Conservation (phyloP, 2,329 filamentous ascomycete genomes). For the Colletotrichum lindemuthianum region DNA sequence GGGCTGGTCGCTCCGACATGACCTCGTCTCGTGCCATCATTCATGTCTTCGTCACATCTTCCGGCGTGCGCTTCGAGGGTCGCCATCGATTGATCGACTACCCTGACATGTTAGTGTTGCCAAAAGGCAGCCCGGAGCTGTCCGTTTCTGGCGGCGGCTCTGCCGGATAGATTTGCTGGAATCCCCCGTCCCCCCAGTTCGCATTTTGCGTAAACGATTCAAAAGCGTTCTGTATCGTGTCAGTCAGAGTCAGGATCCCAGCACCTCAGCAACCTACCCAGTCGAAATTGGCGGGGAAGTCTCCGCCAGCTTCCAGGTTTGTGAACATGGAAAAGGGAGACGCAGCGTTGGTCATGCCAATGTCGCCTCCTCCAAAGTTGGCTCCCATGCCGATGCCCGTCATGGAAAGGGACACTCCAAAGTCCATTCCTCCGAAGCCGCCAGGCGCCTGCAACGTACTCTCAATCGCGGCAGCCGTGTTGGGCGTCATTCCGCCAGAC, state of each 20-base stretch:
- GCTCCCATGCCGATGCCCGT: conserved; percentile 46
- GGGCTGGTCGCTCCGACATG: conserved; percentile 1
- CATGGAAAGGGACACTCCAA: conserved; percentile 47
- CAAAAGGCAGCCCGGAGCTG: conserved; percentile 18
- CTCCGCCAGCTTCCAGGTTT: conserved; percentile 47
- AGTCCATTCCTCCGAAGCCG: conserved; percentile 57
- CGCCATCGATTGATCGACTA: background rate
- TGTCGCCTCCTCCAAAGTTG: conserved; percentile 48
- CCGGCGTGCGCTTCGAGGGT: background rate
- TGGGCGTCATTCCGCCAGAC: conserved; percentile 49
- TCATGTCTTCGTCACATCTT: conserved; percentile 17
- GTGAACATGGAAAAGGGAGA: conserved; percentile 66
- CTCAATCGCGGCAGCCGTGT: conserved; percentile 40
- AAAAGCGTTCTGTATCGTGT: conserved; percentile 58
- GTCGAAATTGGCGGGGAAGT: conserved; percentile 64
- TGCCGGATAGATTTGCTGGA: conserved; percentile 54
- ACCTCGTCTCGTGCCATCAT: conserved; percentile 12
- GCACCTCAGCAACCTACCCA: conserved; percentile 58
- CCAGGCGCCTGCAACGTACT: conserved; percentile 50
- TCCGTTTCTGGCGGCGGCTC: conserved; percentile 32
- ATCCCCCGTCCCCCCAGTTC: conserved; percentile 63
- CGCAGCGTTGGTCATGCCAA: conserved; percentile 46
- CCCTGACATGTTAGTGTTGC: conserved; percentile 27
- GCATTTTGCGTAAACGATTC: conserved; percentile 67
- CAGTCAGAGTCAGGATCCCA: background rate